These are phyloP conservation scores for Fragaria ananassa DNA, from an alignment of 306 rosid species.

Conservation along the genomic window DNA sequence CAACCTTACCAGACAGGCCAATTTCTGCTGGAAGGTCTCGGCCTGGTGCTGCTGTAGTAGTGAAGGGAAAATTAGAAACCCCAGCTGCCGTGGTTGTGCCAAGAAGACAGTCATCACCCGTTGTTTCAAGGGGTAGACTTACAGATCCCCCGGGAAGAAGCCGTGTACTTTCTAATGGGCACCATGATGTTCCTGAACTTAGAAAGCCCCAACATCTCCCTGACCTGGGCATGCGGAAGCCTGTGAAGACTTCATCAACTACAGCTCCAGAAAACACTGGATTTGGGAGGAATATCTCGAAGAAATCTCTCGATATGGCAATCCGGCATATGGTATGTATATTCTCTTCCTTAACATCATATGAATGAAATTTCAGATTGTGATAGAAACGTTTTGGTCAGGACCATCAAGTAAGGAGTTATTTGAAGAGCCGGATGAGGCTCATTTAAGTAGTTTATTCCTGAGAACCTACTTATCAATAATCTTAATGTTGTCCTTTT, in stretches of 20 bases:
- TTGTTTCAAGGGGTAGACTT: constrained; percentile 70
- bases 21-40: constrained; percentile 93
- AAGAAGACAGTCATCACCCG: constrained; percentile 79
- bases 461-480: not conserved
- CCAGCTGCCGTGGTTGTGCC: constrained; percentile 42
- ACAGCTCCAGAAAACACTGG: constrained; percentile 66
- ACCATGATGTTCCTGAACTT: constrained; percentile 55
- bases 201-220: constrained; percentile 53
- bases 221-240: constrained; percentile 58
- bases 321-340: constrained; percentile 84
- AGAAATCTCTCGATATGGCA: constrained; percentile 96
- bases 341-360: constrained; percentile 9
- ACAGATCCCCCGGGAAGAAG: constrained; percentile 58
- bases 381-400: not conserved
- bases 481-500: not conserved
- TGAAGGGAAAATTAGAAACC: constrained; percentile 59
- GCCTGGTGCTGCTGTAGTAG: constrained; percentile 42
- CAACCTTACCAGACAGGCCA: constrained; percentile 92
- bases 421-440: not conserved
- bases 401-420: not conserved
- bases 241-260: constrained; percentile 66
- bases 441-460: not conserved
- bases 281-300: constrained; percentile 90
- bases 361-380: not conserved
- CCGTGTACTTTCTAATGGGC: constrained; percentile 64